Conservation (phyloP, 495 filamentous ascomycete species). For the Neurospora discreta region DNA sequence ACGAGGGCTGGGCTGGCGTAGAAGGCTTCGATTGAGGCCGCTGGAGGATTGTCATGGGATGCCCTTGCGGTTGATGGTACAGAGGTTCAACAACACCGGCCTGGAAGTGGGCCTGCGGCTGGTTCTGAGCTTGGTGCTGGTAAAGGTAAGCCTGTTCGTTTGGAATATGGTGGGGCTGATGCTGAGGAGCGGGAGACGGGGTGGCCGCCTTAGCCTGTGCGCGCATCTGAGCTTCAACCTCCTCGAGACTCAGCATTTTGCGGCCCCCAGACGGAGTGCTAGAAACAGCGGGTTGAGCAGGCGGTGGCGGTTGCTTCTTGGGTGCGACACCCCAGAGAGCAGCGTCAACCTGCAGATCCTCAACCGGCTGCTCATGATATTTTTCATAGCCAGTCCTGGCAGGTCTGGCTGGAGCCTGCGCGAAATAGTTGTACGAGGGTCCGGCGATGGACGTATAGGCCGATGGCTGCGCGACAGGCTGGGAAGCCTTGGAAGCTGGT, state of each 20-base stretch:
- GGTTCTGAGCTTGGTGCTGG: conserved; percentile 13
- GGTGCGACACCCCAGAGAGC: conserved; percentile 76
- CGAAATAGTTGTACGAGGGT: conserved; percentile 24
- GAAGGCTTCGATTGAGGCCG: conserved; percentile 29
- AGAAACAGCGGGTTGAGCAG: conserved; percentile 18
- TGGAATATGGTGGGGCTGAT: conserved; percentile 17
- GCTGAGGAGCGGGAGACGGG: conserved; percentile 15
- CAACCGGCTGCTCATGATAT: conserved; percentile 62
- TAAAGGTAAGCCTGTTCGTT: conserved; percentile 17
- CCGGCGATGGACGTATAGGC: conserved; percentile 17
- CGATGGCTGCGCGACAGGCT: conserved; percentile 13
- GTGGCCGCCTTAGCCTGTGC: conserved; percentile 43
- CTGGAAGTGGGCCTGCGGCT: conserved; percentile 17
- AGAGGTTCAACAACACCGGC: conserved; percentile 17
- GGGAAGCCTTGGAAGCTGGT: conserved; percentile 30
- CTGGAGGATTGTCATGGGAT: conserved; percentile 37
- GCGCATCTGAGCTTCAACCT: conserved; percentile 90
- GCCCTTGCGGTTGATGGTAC: conserved; percentile 22
- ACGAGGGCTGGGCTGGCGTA: conserved; percentile 17
- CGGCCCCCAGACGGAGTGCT: conserved; percentile 31
- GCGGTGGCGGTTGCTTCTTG: conserved; percentile 40
- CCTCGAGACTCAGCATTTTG: conserved; percentile 92
- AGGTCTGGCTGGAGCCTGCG: conserved; percentile 41
- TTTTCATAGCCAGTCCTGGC: conserved; percentile 77
- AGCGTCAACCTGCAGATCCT: conserved; percentile 84